Evolutionary conservation across 257 asterid genomes (phyloP).

Genomic region (Forsythia suspensa): DNA sequence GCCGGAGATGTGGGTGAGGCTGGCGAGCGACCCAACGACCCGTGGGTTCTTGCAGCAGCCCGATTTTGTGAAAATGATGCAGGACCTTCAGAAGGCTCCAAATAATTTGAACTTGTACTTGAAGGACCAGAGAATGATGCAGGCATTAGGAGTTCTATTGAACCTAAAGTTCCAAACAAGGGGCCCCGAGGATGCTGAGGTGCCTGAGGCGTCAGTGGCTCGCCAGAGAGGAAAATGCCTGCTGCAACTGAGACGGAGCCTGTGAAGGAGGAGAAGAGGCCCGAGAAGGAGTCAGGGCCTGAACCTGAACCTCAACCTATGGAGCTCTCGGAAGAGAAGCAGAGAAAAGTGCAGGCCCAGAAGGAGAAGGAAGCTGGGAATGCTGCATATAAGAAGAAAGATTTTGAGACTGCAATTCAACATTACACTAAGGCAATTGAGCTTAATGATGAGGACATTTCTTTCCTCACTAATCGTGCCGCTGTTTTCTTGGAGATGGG

Average conservation of each 20-base stretch:
- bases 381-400: constrained; percentile 91
- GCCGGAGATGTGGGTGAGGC: constrained; percentile 87
- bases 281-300: constrained; percentile 38
- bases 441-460: constrained; percentile 73
- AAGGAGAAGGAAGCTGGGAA: constrained; percentile 90
- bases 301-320: constrained; percentile 59
- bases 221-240: constrained; percentile 53
- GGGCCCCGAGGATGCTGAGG: constrained; percentile 45
- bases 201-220: constrained; percentile 38
- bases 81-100: constrained; percentile 85
- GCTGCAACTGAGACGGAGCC: constrained; percentile 46
- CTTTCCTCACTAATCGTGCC: constrained; percentile 88
- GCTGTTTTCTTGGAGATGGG: constrained; percentile 96
- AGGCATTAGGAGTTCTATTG: constrained; percentile 75
- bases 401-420: constrained; percentile 78
- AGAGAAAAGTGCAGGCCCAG: constrained; percentile 55
- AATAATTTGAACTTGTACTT: constrained; percentile 58
- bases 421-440: constrained; percentile 75
- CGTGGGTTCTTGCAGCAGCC: constrained; percentile 68
- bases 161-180: constrained; percentile 63
- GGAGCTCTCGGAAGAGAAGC: constrained; percentile 51
- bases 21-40: constrained; percentile 66
- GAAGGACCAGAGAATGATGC: constrained; percentile 91
- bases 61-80: constrained; percentile 77
- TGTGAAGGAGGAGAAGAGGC: constrained; percentile 55